phyloP scores from a whole-genome alignment of 352 stramenopile species.

The Thraustotheca clavata region DNA sequence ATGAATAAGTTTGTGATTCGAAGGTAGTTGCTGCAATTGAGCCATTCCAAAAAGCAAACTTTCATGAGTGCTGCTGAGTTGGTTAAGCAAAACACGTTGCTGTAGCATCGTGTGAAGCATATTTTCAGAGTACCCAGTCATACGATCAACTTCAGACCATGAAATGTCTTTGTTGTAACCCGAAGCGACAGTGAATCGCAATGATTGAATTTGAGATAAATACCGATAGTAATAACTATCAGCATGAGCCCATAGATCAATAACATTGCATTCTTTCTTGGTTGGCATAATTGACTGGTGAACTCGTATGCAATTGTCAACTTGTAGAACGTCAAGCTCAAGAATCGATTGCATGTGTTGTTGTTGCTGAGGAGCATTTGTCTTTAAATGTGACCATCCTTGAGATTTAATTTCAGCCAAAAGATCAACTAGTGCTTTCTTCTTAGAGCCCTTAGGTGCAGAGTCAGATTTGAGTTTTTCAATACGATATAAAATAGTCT shows the following conservation, averaged over 20 bases:
- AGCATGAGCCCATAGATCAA: constrained; percentile 57
- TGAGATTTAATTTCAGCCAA: constrained; percentile 83
- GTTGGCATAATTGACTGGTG: constrained; percentile 26
- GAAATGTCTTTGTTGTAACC: constrained; percentile 84
- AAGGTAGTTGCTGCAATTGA: constrained; percentile 35
- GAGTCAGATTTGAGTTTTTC: constrained; percentile 43
- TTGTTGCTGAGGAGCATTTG: constrained; percentile 60
- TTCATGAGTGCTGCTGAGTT: constrained; percentile 60
- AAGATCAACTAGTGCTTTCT: constrained; percentile 95
- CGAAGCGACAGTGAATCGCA: constrained; percentile 71
- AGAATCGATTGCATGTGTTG: constrained; percentile 78
- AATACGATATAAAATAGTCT: constrained; percentile 95
- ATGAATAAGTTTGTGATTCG: constrained; percentile 23
- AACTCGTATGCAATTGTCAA: constrained; percentile 71
- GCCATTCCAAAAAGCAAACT: constrained; percentile 45
- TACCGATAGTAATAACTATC: constrained; percentile 88
- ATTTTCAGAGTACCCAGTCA: constrained; percentile 86
- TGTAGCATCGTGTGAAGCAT: constrained; percentile 84
- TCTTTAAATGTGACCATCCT: constrained; percentile 68
- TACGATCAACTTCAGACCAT: constrained; percentile 67
- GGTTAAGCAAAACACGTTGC: constrained; percentile 73
- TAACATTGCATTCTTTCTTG: neutral
- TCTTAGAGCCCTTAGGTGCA: constrained; percentile 93
- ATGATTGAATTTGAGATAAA: constrained; percentile 57
- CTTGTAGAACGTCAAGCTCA: constrained; percentile 68